Evolutionary conservation across 1,284 basidiomycete species (phyloP).

Genomic region (Moniliella sp.): DNA sequence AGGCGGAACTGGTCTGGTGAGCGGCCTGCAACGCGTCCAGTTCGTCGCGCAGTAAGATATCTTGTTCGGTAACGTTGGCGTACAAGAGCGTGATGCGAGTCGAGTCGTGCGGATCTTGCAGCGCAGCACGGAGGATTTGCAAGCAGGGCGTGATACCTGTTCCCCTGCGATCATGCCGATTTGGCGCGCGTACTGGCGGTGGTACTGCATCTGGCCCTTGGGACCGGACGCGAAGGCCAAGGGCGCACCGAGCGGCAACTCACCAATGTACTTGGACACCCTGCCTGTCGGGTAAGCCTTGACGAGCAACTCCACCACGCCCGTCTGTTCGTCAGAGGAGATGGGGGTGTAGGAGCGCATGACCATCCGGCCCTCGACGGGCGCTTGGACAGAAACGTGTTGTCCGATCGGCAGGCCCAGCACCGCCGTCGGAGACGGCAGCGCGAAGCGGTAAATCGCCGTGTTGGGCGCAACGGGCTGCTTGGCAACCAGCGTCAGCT

Average conservation of each 20-base stretch:
- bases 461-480: no score
- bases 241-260: slow-evolving; percentile 47
- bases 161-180: slow-evolving; percentile 87
- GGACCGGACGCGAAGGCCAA: slow-evolving; percentile 82
- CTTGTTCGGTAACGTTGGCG: slow-evolving; percentile 55
- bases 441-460: slow-evolving; percentile 79
- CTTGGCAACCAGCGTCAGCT: no score
- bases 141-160: slow-evolving; percentile 66
- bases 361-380: slow-evolving; percentile 72
- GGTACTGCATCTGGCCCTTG: slow-evolving; percentile 53
- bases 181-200: slow-evolving; percentile 33
- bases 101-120: slow-evolving; percentile 62
- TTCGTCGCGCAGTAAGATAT: slow-evolving; percentile 54
- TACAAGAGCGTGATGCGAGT: slow-evolving; percentile 83
- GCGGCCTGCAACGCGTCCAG: slow-evolving; percentile 54
- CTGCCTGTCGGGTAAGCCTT: slow-evolving; percentile 96
- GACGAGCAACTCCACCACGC: slow-evolving; percentile 83
- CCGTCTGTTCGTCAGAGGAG: slow-evolving; percentile 69
- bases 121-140: slow-evolving; percentile 71
- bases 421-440: slow-evolving; percentile 50
- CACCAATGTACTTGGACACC: slow-evolving; percentile 58
- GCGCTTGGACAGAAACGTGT: slow-evolving; percentile 75
- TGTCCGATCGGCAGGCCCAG: slow-evolving; percentile 87
- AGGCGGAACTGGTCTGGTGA: slow-evolving; percentile 50
- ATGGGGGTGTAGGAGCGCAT: slow-evolving; percentile 84